phyloP scores from a whole-genome alignment of 2,329 filamentous ascomycete genomes.

The Chaetomium olivaceum region DNA sequence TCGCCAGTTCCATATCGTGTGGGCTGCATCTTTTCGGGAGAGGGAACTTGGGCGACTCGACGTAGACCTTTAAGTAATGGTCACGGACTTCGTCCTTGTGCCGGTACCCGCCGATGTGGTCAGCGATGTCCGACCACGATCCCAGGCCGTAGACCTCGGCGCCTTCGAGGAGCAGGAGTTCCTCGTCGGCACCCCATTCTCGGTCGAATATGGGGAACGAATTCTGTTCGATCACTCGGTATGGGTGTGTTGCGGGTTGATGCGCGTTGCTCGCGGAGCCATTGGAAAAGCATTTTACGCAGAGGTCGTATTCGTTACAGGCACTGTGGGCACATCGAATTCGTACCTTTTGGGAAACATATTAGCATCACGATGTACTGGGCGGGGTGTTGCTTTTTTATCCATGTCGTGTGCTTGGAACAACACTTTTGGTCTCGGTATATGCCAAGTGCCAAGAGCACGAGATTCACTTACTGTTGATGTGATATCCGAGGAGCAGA shows the following conservation, averaged over 20 bases:
- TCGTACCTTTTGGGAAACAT: conserved; percentile 64
- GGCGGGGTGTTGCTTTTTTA: conserved; percentile 17
- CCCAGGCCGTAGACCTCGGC: conserved; percentile 95
- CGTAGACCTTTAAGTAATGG: conserved; percentile 86
- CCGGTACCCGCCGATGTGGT: conserved; percentile 94
- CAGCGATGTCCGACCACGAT: conserved; percentile 96
- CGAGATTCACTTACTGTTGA: conserved; percentile 71
- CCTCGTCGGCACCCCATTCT: conserved; percentile 97
- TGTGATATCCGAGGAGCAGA: conserved; percentile 95
- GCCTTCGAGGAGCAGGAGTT: conserved; percentile 88
- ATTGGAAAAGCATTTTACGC: conserved; percentile 88
- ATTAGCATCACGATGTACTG: conserved; percentile 20
- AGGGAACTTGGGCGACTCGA: conserved; percentile 81
- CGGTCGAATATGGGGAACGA: conserved; percentile 94
- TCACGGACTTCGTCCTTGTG: conserved; percentile 94
- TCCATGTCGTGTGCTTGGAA: conserved; percentile 18
- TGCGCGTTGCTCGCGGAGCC: conserved; percentile 81
- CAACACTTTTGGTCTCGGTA: background rate
- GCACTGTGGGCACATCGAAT: conserved; percentile 83
- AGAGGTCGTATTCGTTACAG: conserved; percentile 95
- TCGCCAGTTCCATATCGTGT: conserved; percentile 73
- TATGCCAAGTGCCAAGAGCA: background rate
- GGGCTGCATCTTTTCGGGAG: conserved; percentile 85
- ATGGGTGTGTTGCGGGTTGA: conserved; percentile 82
- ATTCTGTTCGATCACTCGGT: conserved; percentile 95